Conservation (phyloP, 2,329 filamentous ascomycete genomes). For the Chrysosphaeria jannelii region DNA sequence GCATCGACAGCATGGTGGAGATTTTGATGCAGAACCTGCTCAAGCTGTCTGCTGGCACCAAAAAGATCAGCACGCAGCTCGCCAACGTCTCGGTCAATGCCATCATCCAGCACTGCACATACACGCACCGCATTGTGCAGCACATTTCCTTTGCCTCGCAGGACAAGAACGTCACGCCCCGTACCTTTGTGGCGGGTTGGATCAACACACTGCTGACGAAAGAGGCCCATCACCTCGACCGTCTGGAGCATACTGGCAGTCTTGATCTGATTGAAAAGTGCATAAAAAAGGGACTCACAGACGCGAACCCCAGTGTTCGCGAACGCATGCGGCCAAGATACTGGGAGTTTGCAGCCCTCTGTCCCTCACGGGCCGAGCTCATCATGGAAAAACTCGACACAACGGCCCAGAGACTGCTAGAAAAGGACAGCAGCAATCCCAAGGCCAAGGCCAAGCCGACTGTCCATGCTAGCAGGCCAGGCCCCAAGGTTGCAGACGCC, state of each 20-base stretch:
- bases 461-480: slow-evolving; percentile 4
- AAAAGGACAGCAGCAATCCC: slow-evolving; percentile 61
- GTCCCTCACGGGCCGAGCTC: slow-evolving; percentile 42
- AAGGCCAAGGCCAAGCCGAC: slow-evolving; percentile 30
- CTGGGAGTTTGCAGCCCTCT: slow-evolving; percentile 54
- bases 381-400: slow-evolving; percentile 54
- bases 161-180: slow-evolving; percentile 79
- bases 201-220: slow-evolving; percentile 54
- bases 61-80: slow-evolving; percentile 70
- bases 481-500: background rate
- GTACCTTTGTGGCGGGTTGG: slow-evolving; percentile 56
- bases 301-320: slow-evolving; percentile 71
- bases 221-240: slow-evolving; percentile 46
- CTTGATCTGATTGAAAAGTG: slow-evolving; percentile 64
- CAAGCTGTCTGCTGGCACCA: slow-evolving; percentile 68
- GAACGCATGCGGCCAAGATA: slow-evolving; percentile 64
- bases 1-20: slow-evolving; percentile 68
- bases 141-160: slow-evolving; percentile 58
- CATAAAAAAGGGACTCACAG: slow-evolving; percentile 62
- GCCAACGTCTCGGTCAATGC: slow-evolving; percentile 56
- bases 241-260: slow-evolving; percentile 61
- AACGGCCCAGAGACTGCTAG: slow-evolving; percentile 49
- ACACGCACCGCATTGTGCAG: slow-evolving; percentile 53
- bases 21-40: slow-evolving; percentile 68
- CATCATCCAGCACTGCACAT: slow-evolving; percentile 53